These are phyloP conservation scores for Cichorium intybus DNA, from an alignment of 140 eudicot species.

Conservation along the genomic window DNA sequence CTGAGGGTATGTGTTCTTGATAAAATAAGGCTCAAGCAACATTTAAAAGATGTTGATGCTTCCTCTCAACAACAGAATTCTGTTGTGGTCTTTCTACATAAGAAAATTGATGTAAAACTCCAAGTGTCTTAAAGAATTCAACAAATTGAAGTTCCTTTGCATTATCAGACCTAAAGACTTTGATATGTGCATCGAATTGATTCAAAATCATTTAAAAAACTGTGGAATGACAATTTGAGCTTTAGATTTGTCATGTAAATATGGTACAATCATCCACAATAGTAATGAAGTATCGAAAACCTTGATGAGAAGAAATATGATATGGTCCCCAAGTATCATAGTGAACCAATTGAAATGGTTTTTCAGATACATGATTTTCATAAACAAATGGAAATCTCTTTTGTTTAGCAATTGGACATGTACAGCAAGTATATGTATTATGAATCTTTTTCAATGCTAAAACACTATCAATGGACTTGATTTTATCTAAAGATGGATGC, in stretches of 20 bases:
- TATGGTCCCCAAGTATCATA: background rate
- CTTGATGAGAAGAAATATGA: background rate
- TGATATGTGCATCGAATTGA: background rate
- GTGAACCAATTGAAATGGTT: no score
- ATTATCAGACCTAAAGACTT: slow-evolving; percentile 4
- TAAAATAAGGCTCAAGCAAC: background rate
- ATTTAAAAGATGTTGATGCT: background rate
- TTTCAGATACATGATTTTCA: no score
- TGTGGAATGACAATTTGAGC: background rate
- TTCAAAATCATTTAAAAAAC: background rate
- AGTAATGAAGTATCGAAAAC: background rate
- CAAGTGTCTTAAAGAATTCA: background rate
- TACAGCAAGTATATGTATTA: no score
- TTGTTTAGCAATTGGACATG: no score
- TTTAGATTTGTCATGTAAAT: background rate
- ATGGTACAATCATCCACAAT: background rate
- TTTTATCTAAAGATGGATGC: no score
- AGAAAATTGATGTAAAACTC: slow-evolving; percentile 3
- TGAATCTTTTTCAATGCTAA: no score
- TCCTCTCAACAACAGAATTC: background rate
- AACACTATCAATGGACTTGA: no score
- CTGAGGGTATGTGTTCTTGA: background rate
- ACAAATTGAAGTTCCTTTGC: background rate
- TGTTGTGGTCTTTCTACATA: background rate
- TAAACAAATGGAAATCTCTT: no score